Conservation (phyloP, 176 grass and related monocot species). For the Triticum urartu region DNA sequence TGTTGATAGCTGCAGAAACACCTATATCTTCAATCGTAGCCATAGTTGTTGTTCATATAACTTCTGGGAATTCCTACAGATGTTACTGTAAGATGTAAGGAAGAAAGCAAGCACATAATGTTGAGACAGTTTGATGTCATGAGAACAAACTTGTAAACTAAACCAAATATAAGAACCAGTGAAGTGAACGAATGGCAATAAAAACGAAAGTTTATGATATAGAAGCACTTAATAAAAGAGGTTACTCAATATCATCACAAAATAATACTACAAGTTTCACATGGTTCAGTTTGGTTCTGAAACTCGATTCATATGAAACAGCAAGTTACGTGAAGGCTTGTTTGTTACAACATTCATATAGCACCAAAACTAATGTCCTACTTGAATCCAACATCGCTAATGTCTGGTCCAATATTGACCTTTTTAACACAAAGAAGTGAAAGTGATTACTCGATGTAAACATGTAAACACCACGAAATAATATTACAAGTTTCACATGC, state of each 20-base stretch:
- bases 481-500: neutral
- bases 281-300: slow-evolving; percentile 1
- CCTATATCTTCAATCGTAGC: slow-evolving; percentile 78
- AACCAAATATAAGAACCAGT: neutral
- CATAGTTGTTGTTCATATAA: slow-evolving; percentile 50
- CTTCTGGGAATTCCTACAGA: slow-evolving; percentile 13
- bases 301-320: neutral
- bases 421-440: neutral
- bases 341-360: neutral
- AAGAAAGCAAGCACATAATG: slow-evolving; percentile 23
- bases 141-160: slow-evolving; percentile 13
- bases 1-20: slow-evolving; percentile 84
- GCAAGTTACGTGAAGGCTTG: neutral
- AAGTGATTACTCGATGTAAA: neutral
- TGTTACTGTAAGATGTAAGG: slow-evolving; percentile 23
- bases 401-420: neutral
- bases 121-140: neutral
- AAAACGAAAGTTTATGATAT: neutral
- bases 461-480: neutral
- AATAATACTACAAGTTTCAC: neutral
- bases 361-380: neutral
- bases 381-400: neutral
- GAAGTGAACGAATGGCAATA: neutral
- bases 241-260: neutral
- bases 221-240: neutral